A percentile compares a stretch with the other conserved stretches of the same genome.
These are phyloP conservation scores for Prunus campanulata DNA, from an alignment of 306 rosid genomes.

Conservation along the genomic window DNA sequence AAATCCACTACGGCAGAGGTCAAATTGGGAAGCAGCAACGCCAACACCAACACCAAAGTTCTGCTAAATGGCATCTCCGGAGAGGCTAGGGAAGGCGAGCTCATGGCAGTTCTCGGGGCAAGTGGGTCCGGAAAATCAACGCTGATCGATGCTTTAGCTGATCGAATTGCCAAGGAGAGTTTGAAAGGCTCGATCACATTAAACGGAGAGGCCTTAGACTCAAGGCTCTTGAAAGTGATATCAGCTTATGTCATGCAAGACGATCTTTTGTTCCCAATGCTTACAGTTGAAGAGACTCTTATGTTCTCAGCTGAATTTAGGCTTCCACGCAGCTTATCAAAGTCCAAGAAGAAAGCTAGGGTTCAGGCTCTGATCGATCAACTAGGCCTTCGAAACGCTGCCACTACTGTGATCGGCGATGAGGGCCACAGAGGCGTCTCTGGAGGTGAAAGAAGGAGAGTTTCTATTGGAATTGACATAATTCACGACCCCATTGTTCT, in stretches of 20 bases:
- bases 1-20: background rate
- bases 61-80: slow-evolving; percentile 75
- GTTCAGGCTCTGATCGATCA: slow-evolving; percentile 83
- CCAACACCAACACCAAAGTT: slow-evolving; percentile 29
- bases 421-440: slow-evolving; percentile 92
- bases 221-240: slow-evolving; percentile 59
- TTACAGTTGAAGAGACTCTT: slow-evolving; percentile 90
- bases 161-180: slow-evolving; percentile 74
- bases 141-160: slow-evolving; percentile 79
- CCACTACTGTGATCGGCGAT: slow-evolving; percentile 73
- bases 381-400: slow-evolving; percentile 65
- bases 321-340: slow-evolving; percentile 79
- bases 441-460: slow-evolving; percentile 89
- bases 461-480: slow-evolving; percentile 82
- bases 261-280: slow-evolving; percentile 92
- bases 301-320: slow-evolving; percentile 87
- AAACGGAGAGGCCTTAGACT: slow-evolving; percentile 59
- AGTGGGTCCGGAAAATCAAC: slow-evolving; percentile 96
- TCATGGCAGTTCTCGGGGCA: slow-evolving; percentile 93
- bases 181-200: slow-evolving; percentile 55
- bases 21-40: background rate
- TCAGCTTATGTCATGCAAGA: slow-evolving; percentile 98
- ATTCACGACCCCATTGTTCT: slow-evolving; percentile 82
- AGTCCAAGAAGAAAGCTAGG: slow-evolving; percentile 65
- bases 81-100: slow-evolving; percentile 84